Evolutionary conservation across 306 rosid species (phyloP), one percentile per base, ranked within the genome.

Genomic region (Spatholobus suberectus): DNA sequence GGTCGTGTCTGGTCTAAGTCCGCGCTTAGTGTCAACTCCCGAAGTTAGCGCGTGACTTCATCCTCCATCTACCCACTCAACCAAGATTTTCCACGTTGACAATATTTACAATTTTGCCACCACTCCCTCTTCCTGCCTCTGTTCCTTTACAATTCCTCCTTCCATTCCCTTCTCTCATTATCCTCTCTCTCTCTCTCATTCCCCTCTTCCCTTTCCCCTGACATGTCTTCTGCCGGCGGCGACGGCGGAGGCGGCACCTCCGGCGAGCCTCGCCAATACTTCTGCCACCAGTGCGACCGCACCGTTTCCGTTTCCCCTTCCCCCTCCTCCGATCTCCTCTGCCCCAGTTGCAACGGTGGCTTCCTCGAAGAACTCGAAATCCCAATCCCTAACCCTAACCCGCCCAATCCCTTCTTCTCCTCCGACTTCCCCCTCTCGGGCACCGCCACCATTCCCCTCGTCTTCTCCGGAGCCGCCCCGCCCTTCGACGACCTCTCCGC

Each of bases 331-430:
- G 97, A 94, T 79, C 89, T 93, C 43, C 3, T 74, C 73, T 94
- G 98, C 68, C 97, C 98, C 63, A 34, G 44, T 49, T 94, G 98
- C 88, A 77, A 72, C 70, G 89, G 84, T 3, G 90, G 88, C 37
- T 94, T 93, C 70, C 77, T 94, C 62, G 98, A 94, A 79, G 98
- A 94, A 82, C 78, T 93, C 68, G 97, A 91, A 79, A 66, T 46
- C 63, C 89, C 92, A 40, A 82, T 44, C 65, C 90, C 95, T 35
- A 82, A 14, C 21, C 69, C 89, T 21, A 73, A 73, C 59, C 81
- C 84, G 4, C 1, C 73, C 21, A 71, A 80, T 81, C 92, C 93
- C 3, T 87, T 91, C 43, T 72, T 89, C 69, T 70, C 90, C 69
- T 70, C 90, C 37, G 93, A 81, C 12, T 63, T 85, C 40, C 81